Percentiles rank a stretch among this genome's conserved stretches.
Conservation (phyloP, 164 flowering plant genomes). For the Tinospora cordifolia region DNA sequence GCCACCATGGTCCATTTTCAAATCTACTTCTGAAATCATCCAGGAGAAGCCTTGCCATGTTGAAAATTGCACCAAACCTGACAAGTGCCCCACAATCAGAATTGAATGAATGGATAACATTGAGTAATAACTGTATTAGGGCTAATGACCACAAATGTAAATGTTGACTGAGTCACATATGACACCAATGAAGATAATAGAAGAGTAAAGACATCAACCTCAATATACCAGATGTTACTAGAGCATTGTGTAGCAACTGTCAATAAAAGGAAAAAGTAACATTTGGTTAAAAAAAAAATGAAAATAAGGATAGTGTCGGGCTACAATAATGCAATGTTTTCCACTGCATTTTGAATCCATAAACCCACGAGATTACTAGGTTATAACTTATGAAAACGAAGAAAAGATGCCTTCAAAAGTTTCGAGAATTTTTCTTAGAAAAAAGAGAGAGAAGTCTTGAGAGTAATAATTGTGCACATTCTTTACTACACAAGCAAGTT, state of each 20-base stretch:
- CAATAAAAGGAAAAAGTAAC: too few species aligned
- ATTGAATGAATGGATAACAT: constrained; percentile 7
- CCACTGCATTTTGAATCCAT: background rate
- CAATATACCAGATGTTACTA: too few species aligned
- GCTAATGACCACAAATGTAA: background rate
- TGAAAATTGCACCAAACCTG: constrained; percentile 89
- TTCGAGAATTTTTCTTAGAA: background rate
- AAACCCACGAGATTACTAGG: background rate
- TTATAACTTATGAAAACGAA: background rate
- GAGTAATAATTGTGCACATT: background rate
- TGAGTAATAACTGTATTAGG: background rate
- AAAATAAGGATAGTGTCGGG: background rate
- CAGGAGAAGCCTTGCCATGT: constrained; percentile 57
- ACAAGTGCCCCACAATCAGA: constrained; percentile 1
- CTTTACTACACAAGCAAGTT: background rate
- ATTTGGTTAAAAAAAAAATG: background rate
- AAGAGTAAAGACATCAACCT: background rate
- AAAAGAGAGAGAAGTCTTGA: background rate
- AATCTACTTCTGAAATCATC: constrained; percentile 86
- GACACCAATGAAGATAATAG: background rate
- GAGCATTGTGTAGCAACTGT: too few species aligned
- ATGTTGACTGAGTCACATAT: background rate
- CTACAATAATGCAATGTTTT: background rate
- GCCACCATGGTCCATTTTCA: constrained; percentile 96
- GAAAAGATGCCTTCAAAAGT: background rate